phyloP scores from a whole-genome alignment of 2,329 filamentous ascomycete genomes.

The Fusarium sp. region DNA sequence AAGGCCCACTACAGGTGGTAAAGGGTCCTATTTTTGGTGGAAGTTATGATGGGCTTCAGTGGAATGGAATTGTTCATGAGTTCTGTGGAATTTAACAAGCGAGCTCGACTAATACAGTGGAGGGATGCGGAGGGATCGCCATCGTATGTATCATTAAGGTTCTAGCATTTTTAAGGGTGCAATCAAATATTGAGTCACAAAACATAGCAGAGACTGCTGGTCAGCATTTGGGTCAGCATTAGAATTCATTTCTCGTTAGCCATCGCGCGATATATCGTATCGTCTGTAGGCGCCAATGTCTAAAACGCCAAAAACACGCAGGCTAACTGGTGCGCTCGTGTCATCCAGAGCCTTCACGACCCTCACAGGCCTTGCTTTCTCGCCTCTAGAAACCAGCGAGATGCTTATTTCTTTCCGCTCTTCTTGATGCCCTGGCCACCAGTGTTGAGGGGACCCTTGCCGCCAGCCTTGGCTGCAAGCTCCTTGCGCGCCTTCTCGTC shows the following conservation, averaged over 20 bases:
- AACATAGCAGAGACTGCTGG: slow-evolving; percentile 9
- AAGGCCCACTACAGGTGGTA: slow-evolving; percentile 36
- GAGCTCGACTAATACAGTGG: slow-evolving; percentile 31
- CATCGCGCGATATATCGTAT: slow-evolving; percentile 43
- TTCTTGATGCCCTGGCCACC: slow-evolving; percentile 95
- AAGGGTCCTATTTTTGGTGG: slow-evolving; percentile 25
- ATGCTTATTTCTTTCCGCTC: slow-evolving; percentile 90
- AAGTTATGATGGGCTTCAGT: slow-evolving; percentile 10
- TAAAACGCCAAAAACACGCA: slow-evolving; percentile 40
- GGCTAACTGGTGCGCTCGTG: slow-evolving; percentile 32
- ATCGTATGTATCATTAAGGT: slow-evolving; percentile 7
- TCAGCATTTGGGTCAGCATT: slow-evolving; percentile 42
- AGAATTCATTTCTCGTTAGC: slow-evolving; percentile 49
- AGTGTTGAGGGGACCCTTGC: slow-evolving; percentile 89
- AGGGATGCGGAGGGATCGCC: slow-evolving; percentile 22
- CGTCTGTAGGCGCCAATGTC: slow-evolving; percentile 35
- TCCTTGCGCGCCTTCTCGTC: slow-evolving; percentile 90
- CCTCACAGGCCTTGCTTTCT: slow-evolving; percentile 14
- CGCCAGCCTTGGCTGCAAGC: slow-evolving; percentile 82
- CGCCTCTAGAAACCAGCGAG: slow-evolving; percentile 2
- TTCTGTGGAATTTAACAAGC: slow-evolving; percentile 22
- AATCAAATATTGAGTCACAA: not conserved
- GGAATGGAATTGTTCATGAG: slow-evolving; percentile 3
- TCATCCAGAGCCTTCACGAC: slow-evolving; percentile 34
- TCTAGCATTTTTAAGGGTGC: slow-evolving; percentile 6